phyloP scores from a whole-genome alignment of 495 filamentous ascomycete genomes.

The Elaphomyces granulatus region DNA sequence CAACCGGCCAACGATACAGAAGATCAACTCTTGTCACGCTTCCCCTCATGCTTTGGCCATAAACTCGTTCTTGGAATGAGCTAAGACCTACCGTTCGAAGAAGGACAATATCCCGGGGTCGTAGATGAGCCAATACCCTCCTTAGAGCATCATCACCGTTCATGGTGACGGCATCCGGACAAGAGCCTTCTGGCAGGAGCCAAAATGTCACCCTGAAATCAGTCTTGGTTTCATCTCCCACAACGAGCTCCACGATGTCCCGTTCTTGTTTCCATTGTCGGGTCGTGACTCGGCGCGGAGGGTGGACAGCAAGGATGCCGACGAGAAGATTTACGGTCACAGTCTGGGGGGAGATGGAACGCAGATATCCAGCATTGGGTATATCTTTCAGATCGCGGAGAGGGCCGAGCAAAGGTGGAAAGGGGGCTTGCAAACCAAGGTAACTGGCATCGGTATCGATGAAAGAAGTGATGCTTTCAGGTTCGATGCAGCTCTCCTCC shows the following conservation, averaged over 20 bases:
- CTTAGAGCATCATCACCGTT: conserved; percentile 24
- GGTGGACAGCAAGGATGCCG: conserved; percentile 56
- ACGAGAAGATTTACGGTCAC: conserved; percentile 66
- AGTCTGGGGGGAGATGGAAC: conserved; percentile 60
- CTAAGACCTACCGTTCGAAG: conserved; percentile 63
- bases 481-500: conserved; percentile 15
- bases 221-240: conserved; percentile 74
- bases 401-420: conserved; percentile 10
- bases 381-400: conserved; percentile 56
- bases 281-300: conserved; percentile 44
- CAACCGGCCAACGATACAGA: conserved; percentile 36
- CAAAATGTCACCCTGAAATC: conserved; percentile 79
- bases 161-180: conserved; percentile 9
- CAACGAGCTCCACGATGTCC: conserved; percentile 59
- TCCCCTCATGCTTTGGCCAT: conserved; percentile 58
- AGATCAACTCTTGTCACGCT: conserved; percentile 59
- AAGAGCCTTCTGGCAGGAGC: conserved; percentile 31
- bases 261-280: conserved; percentile 34
- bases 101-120: conserved; percentile 60
- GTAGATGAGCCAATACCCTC: conserved; percentile 33
- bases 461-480: conserved; percentile 14
- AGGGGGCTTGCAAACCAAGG: conserved; percentile 6
- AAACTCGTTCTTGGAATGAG: conserved; percentile 56
- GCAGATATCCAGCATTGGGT: conserved; percentile 52
- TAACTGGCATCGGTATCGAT: conserved; percentile 1